phyloP scores from a whole-genome alignment of 345 rosid genomes.

The Gossypium turneri region DNA sequence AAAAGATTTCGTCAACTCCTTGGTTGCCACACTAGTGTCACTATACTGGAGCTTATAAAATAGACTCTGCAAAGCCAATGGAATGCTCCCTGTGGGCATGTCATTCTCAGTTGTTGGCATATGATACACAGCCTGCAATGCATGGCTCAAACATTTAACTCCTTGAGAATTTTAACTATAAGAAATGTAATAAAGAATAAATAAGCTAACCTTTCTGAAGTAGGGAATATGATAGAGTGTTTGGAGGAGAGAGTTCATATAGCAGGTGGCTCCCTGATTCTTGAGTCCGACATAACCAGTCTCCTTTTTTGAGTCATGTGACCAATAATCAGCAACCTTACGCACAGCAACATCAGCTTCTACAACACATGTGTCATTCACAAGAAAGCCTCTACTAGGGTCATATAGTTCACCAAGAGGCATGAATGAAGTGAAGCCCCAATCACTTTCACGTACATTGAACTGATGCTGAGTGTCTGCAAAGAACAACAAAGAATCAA shows the following conservation, averaged over 20 bases:
- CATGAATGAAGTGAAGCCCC: conserved; percentile 70
- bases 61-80: conserved; percentile 49
- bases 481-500: background rate
- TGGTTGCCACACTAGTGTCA: conserved; percentile 55
- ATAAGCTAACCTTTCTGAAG: conserved; percentile 49
- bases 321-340: conserved; percentile 53
- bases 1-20: conserved; percentile 54
- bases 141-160: background rate
- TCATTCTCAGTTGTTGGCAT: conserved; percentile 77
- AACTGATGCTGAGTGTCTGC: conserved; percentile 63
- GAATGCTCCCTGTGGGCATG: conserved; percentile 59
- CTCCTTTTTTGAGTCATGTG: conserved; percentile 61
- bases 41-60: conserved; percentile 52
- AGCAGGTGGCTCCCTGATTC: conserved; percentile 72
- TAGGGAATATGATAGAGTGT: conserved; percentile 56
- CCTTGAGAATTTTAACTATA: background rate
- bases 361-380: conserved; percentile 41
- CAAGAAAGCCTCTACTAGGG: conserved; percentile 49
- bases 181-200: background rate
- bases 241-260: conserved; percentile 66
- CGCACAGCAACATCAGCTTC: conserved; percentile 72
- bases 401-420: conserved; percentile 56
- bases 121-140: conserved; percentile 58
- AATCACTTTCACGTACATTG: conserved; percentile 60
- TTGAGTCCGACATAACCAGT: conserved; percentile 67